Conservation (phyloP, 805 yeast genomes). For the Candida ortonii region DNA sequence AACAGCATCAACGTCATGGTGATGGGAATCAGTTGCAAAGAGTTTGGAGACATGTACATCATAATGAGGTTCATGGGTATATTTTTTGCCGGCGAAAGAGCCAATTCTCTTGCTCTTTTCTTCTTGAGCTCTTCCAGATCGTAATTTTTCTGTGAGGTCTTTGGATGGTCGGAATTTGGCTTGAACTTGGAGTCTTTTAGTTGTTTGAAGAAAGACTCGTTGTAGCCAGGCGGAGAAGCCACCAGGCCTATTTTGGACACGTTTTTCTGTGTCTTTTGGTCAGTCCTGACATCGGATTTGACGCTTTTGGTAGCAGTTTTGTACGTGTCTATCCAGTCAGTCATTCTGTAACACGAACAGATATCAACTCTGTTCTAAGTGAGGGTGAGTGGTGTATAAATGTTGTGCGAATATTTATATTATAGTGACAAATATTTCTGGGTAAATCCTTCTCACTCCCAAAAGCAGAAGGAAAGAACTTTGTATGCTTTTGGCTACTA, state of each 20-base stretch:
- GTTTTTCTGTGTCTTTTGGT: no score
- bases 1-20: slow-evolving; percentile 86
- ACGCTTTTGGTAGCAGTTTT: slow-evolving; percentile 4
- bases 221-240: slow-evolving; percentile 22
- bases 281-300: no score
- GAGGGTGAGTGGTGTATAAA: no score
- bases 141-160: slow-evolving; percentile 9
- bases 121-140: slow-evolving; percentile 40
- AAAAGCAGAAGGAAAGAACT: no score
- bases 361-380: no score
- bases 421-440: no score
- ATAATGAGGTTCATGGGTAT: slow-evolving; percentile 89
- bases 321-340: slow-evolving; percentile 9
- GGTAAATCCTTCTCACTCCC: no score
- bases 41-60: slow-evolving; percentile 91
- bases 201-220: slow-evolving; percentile 18
- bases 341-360: no score
- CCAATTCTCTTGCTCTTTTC: slow-evolving; percentile 84
- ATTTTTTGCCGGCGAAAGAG: slow-evolving; percentile 72
- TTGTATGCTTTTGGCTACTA: no score
- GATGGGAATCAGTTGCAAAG: slow-evolving; percentile 85
- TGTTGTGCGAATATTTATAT: no score
- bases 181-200: slow-evolving; percentile 15
- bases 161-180: background rate
- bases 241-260: no score